A percentile compares a stretch with the other conserved stretches of the same genome.
phyloP scores from a whole-genome alignment of 1,284 basidiomycete genomes.

The Entoloma clypeatum region DNA sequence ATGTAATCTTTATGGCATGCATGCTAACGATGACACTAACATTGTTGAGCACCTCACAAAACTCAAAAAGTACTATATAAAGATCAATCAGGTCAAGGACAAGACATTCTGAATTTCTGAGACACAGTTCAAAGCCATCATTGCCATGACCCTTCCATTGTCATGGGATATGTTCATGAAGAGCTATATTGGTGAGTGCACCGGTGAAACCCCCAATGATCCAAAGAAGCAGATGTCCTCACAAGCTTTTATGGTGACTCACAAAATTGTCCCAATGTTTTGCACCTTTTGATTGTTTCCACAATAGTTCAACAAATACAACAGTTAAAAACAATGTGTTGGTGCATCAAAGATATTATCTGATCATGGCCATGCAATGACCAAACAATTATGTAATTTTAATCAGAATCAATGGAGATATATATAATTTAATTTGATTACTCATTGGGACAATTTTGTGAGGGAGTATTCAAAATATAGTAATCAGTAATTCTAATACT shows the following conservation, averaged over 20 bases:
- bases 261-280: too few relatives aligned
- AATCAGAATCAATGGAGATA: too few relatives aligned
- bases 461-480: too few relatives aligned
- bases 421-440: too few relatives aligned
- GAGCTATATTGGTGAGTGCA: neutral
- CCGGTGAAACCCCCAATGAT: slow-evolving; percentile 1
- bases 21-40: neutral
- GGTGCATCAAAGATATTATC: too few relatives aligned
- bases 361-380: too few relatives aligned
- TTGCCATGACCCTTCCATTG: slow-evolving; percentile 3
- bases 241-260: slow-evolving; percentile 3
- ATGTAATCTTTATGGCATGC: neutral
- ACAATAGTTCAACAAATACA: too few relatives aligned
- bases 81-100: slow-evolving; percentile 2
- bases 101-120: slow-evolving; percentile 6
- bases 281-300: too few relatives aligned
- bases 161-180: slow-evolving; percentile 2
- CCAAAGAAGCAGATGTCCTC: slow-evolving; percentile 9
- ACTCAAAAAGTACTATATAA: slow-evolving; percentile 6
- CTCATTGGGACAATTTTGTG: too few relatives aligned
- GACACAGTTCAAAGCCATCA: slow-evolving; percentile 9
- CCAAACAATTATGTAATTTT: too few relatives aligned
- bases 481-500: too few relatives aligned
- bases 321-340: too few relatives aligned
- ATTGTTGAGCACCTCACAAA: slow-evolving; percentile 5